These are phyloP conservation scores for Phytopythium montanum DNA, from an alignment of 352 stramenopile genomes.

Conservation along the genomic window DNA sequence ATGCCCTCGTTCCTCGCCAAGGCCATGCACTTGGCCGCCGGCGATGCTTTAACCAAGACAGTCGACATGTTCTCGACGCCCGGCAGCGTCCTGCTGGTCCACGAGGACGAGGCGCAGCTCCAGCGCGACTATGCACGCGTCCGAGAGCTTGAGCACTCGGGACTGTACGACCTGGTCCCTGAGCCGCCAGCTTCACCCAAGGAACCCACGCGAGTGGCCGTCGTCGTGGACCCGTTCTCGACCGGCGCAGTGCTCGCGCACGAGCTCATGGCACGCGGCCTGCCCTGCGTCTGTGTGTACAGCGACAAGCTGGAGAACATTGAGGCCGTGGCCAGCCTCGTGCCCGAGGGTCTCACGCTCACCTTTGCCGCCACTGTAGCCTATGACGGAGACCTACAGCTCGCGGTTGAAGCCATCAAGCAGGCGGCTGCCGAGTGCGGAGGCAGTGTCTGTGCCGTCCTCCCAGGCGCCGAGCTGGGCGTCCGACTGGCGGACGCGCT, in stretches of 20 bases:
- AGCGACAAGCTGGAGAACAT: slow-evolving; percentile 83
- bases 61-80: slow-evolving; percentile 91
- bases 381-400: slow-evolving; percentile 46
- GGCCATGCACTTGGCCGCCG: slow-evolving; percentile 64
- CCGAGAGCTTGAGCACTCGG: slow-evolving; percentile 74
- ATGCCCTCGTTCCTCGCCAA: slow-evolving; percentile 87
- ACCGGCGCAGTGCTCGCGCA: slow-evolving; percentile 94
- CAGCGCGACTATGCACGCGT: slow-evolving; percentile 81
- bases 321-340: slow-evolving; percentile 69
- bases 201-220: slow-evolving; percentile 50
- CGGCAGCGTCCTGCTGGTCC: slow-evolving; percentile 78
- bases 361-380: slow-evolving; percentile 76
- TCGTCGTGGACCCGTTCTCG: slow-evolving; percentile 96
- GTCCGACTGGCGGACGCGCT: slow-evolving; percentile 91
- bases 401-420: slow-evolving; percentile 45
- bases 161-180: slow-evolving; percentile 51
- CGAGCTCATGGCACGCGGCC: slow-evolving; percentile 86
- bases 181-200: slow-evolving; percentile 6
- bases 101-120: slow-evolving; percentile 73
- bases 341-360: slow-evolving; percentile 72
- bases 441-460: slow-evolving; percentile 66
- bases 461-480: slow-evolving; percentile 91
- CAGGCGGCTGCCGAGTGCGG: slow-evolving; percentile 24
- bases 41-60: slow-evolving; percentile 58
- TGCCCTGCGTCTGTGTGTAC: slow-evolving; percentile 88